Evolutionary conservation across 2,329 filamentous ascomycete genomes (phyloP).

Genomic region (Microdochium paspali): DNA sequence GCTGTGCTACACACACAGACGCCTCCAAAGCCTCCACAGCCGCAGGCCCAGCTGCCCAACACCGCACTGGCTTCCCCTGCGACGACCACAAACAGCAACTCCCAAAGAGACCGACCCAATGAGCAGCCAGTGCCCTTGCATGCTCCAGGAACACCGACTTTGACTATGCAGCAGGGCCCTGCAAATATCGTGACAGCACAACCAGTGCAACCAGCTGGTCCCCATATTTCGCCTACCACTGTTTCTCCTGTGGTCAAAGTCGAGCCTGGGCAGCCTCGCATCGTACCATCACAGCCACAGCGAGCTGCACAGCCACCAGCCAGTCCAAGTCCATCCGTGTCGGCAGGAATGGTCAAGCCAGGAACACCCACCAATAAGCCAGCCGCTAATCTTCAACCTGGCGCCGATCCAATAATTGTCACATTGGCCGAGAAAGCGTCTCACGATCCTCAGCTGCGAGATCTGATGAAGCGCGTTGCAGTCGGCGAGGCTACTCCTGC

Average conservation of each 20-base stretch:
- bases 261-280: conserved; percentile 1
- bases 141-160: background rate
- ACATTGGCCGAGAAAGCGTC: conserved; percentile 68
- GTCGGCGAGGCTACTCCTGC: conserved; percentile 61
- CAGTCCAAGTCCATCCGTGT: conserved; percentile 4
- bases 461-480: conserved; percentile 76
- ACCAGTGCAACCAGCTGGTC: background rate
- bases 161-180: background rate
- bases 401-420: conserved; percentile 69
- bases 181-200: background rate
- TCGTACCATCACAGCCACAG: background rate
- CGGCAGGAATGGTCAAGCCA: conserved; percentile 12
- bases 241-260: background rate
- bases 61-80: background rate
- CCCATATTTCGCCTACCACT: background rate
- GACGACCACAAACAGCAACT: background rate
- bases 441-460: conserved; percentile 61
- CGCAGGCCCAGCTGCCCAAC: conserved; percentile 4
- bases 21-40: conserved; percentile 9
- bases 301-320: background rate
- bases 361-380: conserved; percentile 9
- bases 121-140: background rate
- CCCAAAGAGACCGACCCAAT: background rate
- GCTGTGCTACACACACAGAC: background rate
- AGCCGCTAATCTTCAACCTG: conserved; percentile 19